Base-by-base conservation (phyloP, 2,329 filamentous ascomycete genomes). In the Sporothrix brunneoviolacea region DNA sequence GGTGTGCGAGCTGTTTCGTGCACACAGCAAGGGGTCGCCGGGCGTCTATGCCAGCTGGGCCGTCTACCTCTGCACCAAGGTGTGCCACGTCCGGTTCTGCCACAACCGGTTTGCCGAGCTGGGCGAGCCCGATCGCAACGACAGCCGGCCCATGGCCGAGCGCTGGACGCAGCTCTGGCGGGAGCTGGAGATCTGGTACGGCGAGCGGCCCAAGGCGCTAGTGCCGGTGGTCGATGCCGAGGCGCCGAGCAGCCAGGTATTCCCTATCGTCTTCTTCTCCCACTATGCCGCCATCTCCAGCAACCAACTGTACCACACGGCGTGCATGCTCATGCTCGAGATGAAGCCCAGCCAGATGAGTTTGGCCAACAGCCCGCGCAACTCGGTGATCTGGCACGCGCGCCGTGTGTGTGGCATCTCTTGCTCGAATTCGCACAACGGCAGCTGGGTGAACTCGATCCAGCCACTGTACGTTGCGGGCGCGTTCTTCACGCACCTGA, bases 31-130 rank as follows among this genome's bases (percentile, higher is more conserved):
- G 37, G 21, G 8, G 12, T 19, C 64, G 8, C 68, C 73, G 6
- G 78, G 82, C 55, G 78, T 76, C 69, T 73, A 79, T 53, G 78
- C 79, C 28, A 80, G 81, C 55, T 77, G 76, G 54, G 70, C 77
- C 6, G 77, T 82, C 3, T 82, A 76, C 55, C 68, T 83, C 2
- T 74, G 70, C 48, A 73, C 76, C 4, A 71, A 70, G 52, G 70
- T 71, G 2, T 76, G 72, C 52, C 71, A 79, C 56, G 67, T 81
- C 3, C 64, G 76, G 13, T 68, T 71, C 9, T 66, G 71, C 46
- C 70, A 70, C 15, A 76, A 74, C 3, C 70, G 71, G 27, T 73
- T 68, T 54, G 57, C 70, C 4, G 74, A 77, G 55, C 62, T 77
- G 1, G 70, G 69, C 6, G 66, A 72, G 48, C 60, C 66, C 8